Conservation (phyloP, 345 rosid genomes). For the Eutrema heterophyllum region DNA sequence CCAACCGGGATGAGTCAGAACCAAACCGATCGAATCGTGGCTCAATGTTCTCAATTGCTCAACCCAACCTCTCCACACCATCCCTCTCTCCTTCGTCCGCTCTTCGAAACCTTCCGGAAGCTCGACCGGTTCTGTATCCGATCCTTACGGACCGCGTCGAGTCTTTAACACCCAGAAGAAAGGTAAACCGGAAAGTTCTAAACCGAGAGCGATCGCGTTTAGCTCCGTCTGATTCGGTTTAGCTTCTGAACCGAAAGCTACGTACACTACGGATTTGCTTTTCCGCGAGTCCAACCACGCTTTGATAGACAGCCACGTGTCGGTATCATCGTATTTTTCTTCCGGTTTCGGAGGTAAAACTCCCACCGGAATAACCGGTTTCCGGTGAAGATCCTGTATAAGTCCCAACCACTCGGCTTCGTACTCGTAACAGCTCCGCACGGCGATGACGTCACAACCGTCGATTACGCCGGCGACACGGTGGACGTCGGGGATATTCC, state of each 20-base stretch:
- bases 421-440: conserved; percentile 46
- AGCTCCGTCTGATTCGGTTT: conserved; percentile 33
- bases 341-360: conserved; percentile 31
- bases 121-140: conserved; percentile 18
- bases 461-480: conserved; percentile 15
- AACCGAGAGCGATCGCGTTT: conserved; percentile 33
- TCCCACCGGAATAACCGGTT: conserved; percentile 48
- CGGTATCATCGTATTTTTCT: not conserved
- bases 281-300: conserved; percentile 34
- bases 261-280: conserved; percentile 21
- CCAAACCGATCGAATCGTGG: conserved; percentile 39
- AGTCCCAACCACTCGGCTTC: conserved; percentile 47
- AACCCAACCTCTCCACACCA: conserved; percentile 40
- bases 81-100: conserved; percentile 27
- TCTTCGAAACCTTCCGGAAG: conserved; percentile 38
- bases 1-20: conserved; percentile 37
- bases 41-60: conserved; percentile 36
- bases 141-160: not conserved
- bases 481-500: conserved; percentile 21
- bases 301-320: conserved; percentile 28
- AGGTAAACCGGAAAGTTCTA: conserved; percentile 37
- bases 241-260: conserved; percentile 43
- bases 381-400: conserved; percentile 21
- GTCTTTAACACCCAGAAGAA: conserved; percentile 43
- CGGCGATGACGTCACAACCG: conserved; percentile 31